phyloP scores from a whole-genome alignment of 345 rosid species.

The Brassica nigra region DNA sequence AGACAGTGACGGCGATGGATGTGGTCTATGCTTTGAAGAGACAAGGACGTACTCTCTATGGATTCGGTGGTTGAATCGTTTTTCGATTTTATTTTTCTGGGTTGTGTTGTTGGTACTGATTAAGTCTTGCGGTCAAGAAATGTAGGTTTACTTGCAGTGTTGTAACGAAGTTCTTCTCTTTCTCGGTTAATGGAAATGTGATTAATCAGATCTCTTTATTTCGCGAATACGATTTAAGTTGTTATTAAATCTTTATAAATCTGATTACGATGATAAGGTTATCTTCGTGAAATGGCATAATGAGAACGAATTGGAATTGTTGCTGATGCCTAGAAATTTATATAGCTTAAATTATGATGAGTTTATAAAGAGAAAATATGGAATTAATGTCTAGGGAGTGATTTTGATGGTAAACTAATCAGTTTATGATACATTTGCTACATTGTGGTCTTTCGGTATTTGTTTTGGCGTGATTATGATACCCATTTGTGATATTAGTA shows the following conservation, averaged over 20 bases:
- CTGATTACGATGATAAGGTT: background rate
- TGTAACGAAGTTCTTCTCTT: background rate
- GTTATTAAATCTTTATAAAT: background rate
- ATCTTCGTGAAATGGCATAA: background rate
- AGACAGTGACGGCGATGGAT: slow-evolving; percentile 50
- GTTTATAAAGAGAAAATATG: background rate
- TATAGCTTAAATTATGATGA: background rate
- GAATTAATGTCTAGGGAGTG: background rate
- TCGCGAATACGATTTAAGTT: background rate
- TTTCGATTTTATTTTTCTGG: background rate
- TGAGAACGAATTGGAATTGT: background rate
- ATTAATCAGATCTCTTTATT: background rate
- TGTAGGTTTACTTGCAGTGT: background rate
- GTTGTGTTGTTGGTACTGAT: background rate
- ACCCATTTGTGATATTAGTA: background rate
- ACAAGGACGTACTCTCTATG: slow-evolving; percentile 46
- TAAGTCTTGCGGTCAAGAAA: slow-evolving; percentile 35
- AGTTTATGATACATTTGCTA: too few relatives aligned
- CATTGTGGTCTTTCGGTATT: background rate
- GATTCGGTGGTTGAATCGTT: slow-evolving; percentile 42
- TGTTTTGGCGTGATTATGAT: background rate
- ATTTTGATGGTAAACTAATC: background rate
- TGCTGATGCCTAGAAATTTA: background rate
- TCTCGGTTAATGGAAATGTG: background rate
- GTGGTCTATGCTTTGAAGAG: slow-evolving; percentile 50